Evolutionary conservation across 352 stramenopile species (phyloP), one percentile per base, ranked within the genome.

Genomic region (Phytopythium vexans): DNA sequence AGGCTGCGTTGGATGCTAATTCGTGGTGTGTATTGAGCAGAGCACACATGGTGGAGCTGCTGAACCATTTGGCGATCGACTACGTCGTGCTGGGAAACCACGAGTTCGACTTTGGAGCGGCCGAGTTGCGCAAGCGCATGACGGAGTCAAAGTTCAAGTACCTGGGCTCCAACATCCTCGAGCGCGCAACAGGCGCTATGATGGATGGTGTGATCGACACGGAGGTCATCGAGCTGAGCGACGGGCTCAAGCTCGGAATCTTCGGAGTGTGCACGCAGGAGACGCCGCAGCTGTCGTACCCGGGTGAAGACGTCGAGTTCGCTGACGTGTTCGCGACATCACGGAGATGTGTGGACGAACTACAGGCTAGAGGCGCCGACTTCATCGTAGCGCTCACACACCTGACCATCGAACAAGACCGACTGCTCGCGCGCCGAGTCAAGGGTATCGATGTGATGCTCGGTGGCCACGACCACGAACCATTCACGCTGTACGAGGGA

Each of bases 381-480:
- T 83, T 92, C 31, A 88, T 97, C 56, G 44, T 96, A 3, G 88
- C 78, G 36, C 54, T 97, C 21, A 97, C 88, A 3, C 88, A 97
- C 48, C 47, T 96, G 41, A 86, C 75, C 11, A 81, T 94, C 52
- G 72, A 66, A 1, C 73, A 93, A 48, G 88, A 97, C 62, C 73
- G 78, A 31, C 55, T 81, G 21, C 53, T 97, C 34, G 82, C 82
- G 1, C 61, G 69, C 3, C 71, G 71, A 39, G 70, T 88, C 27
- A 72, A 74, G 5, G 81, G 81, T 6, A 92, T 95, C 34, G 73
- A 96, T 48, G 50, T 97, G 41, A 80, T 97, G 37, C 69, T 98
- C 15, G 91, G 91, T 11, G 89, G 92, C 9, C 92, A 98, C 60
- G 92, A 98, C 58, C 92, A 98, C 59, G 87, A 97, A 39, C 86